Evolutionary conservation across 1,284 basidiomycete species (phyloP), one percentile per base, ranked within the genome.

Genomic region (Moesziomyces sp.): DNA sequence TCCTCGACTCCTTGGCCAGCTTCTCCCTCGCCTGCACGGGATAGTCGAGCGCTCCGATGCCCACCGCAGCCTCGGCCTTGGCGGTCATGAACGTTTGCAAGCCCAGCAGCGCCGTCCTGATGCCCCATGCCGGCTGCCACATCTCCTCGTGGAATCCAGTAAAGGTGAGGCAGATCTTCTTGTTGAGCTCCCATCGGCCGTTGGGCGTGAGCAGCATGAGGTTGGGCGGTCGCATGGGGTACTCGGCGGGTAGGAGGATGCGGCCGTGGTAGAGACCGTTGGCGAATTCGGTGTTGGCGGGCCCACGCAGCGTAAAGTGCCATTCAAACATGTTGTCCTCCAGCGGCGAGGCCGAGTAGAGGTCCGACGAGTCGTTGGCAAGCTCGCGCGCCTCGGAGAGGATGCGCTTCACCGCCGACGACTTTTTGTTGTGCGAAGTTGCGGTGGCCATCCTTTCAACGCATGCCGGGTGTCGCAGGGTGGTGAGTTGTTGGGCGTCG

Each of bases 101-200:
- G 3, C 84, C 84, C 23, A 85, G 57, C 23, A 86, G 68, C 90
- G 93, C 93, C 62, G 95, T 97, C 63, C 95, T 89, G 26, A 98
- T 92, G 58, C 95, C 95, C 95, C 95, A 98, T 14, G 95, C 94
- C 34, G 95, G 95, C 85, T 97, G 94, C 95, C 95, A 98, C 46
- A 92, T 86, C 78, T 94, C 94, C 93, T 79, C 64, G 35, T 70
- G 69, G 35, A 59, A 76, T 2, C 74, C 76, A n/a, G 76, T 79
- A 30, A 83, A 80, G 5, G 71, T 82, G 45, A 75, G 71, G 77
- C 88, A 76, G 81, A 93, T 94, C 67, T 97, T 97, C 69, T 93
- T 94, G 83, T 95, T 93, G 49, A 94, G 87, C 85, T 97, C 94
- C 83, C 97, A 98, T 44, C 95, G 89, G 18, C 95, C 95, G 80